Evolutionary conservation across 1,139 yeast genomes (phyloP).

Genomic region (Blastobotrys malaysiensis): DNA sequence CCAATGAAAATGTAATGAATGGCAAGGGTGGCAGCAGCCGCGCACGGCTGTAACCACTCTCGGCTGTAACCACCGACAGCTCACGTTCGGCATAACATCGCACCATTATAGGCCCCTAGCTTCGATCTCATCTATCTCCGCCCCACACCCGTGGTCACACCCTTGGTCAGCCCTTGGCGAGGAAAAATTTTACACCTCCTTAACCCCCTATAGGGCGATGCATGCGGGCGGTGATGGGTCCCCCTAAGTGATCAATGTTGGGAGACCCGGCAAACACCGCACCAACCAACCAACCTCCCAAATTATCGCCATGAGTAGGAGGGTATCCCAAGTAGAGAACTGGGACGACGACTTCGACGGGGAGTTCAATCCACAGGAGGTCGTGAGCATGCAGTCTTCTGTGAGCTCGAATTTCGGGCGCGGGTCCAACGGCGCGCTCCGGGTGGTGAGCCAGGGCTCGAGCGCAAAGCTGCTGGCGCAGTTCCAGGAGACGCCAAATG

Average conservation of each 20-base stretch:
- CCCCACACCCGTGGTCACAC: no score
- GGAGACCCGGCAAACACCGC: slow-evolving; percentile 2
- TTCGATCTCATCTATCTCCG: no score
- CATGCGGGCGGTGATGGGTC: neutral
- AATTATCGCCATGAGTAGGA: neutral
- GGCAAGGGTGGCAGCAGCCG: no score
- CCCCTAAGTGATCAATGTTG: neutral
- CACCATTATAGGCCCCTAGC: no score
- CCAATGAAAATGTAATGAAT: neutral
- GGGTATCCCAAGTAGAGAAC: slow-evolving; percentile 13
- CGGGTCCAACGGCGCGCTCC: neutral
- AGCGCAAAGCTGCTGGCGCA: neutral
- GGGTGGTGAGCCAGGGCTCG: neutral
- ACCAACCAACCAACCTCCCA: slow-evolving; percentile 9
- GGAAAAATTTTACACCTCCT: no score
- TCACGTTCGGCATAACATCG: no score
- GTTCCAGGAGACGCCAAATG: neutral
- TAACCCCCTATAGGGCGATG: no score
- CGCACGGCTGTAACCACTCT: neutral
- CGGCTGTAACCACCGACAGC: no score
- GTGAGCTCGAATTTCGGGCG: neutral
- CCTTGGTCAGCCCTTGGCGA: no score
- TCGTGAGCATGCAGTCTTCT: neutral
- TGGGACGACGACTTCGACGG: slow-evolving; percentile 26
- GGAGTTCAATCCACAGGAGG: slow-evolving; percentile 12